A percentile compares a stretch with the other conserved stretches of the same genome.
Evolutionary conservation across 1,284 basidiomycete species (phyloP).

Genomic region (Ceratobasidium sp.): DNA sequence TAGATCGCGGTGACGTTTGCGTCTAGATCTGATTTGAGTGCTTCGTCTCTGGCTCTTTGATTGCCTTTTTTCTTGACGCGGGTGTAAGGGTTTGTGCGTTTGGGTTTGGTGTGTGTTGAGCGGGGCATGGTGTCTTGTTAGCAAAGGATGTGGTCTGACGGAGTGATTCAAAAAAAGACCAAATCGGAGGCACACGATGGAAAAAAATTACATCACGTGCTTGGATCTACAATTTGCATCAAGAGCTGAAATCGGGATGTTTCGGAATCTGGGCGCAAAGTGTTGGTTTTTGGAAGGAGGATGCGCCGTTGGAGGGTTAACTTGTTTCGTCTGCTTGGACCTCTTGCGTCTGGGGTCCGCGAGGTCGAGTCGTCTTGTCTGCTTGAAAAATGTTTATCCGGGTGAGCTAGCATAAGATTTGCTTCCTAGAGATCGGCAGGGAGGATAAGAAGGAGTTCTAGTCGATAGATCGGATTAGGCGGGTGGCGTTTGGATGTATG

Average conservation of each 20-base stretch:
- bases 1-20: slow-evolving; percentile 14
- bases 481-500: not conserved
- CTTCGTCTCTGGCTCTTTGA: slow-evolving; percentile 20
- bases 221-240: not conserved
- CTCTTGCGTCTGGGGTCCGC: too few species aligned
- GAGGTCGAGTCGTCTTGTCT: too few species aligned
- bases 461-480: not conserved
- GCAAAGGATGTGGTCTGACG: too few species aligned
- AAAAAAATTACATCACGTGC: not conserved
- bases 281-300: too few species aligned
- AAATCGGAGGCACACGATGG: too few species aligned
- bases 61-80: not conserved
- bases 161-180: too few species aligned
- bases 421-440: too few species aligned
- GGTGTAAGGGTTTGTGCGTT: slow-evolving; percentile 1
- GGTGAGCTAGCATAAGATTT: too few species aligned
- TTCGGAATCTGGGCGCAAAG: not conserved
- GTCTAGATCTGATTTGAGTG: not conserved
- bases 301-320: too few species aligned
- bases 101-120: not conserved
- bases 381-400: too few species aligned
- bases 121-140: not conserved
- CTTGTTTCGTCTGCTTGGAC: too few species aligned
- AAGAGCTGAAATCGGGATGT: not conserved
- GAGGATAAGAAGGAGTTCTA: too few species aligned